Percentiles rank a stretch among this genome's conserved stretches.
These are phyloP conservation scores for Paecilomyces fulvus DNA, from an alignment of 2,329 filamentous ascomycete genomes.

Conservation along the genomic window DNA sequence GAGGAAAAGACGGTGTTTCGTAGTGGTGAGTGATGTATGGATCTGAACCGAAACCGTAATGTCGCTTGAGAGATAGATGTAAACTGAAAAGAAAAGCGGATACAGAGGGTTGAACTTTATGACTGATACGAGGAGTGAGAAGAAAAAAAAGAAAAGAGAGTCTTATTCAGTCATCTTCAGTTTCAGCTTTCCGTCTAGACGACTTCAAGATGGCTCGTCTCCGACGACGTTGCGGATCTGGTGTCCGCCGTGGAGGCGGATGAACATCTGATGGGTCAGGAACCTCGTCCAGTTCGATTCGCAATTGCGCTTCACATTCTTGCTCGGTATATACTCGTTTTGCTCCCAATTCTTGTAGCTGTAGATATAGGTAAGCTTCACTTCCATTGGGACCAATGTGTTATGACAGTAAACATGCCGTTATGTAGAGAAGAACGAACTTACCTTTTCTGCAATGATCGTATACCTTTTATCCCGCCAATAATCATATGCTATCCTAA, in stretches of 20 bases:
- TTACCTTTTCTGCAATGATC: conserved; percentile 32
- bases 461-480: conserved; percentile 32
- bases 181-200: not conserved
- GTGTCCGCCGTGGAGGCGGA: conserved; percentile 10
- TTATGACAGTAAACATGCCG: not conserved
- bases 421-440: not conserved
- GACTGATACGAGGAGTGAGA: not conserved
- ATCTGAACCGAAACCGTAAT: too few relatives aligned
- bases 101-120: not conserved
- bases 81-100: not conserved
- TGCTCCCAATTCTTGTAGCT: conserved; percentile 26
- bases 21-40: too few relatives aligned
- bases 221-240: conserved; percentile 12
- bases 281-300: conserved; percentile 13
- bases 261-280: conserved; percentile 9
- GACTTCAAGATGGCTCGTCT: not conserved
- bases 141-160: too few relatives aligned
- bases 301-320: conserved; percentile 28
- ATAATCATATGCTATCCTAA: conserved; percentile 27
- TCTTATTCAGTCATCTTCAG: not conserved
- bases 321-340: conserved; percentile 24
- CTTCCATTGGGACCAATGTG: not conserved
- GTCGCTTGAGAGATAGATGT: too few relatives aligned
- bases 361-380: conserved; percentile 12
- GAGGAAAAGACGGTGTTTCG: too few relatives aligned